Conservation (phyloP, 371 early-diverging fungal species). For the Circinella umbellata region DNA sequence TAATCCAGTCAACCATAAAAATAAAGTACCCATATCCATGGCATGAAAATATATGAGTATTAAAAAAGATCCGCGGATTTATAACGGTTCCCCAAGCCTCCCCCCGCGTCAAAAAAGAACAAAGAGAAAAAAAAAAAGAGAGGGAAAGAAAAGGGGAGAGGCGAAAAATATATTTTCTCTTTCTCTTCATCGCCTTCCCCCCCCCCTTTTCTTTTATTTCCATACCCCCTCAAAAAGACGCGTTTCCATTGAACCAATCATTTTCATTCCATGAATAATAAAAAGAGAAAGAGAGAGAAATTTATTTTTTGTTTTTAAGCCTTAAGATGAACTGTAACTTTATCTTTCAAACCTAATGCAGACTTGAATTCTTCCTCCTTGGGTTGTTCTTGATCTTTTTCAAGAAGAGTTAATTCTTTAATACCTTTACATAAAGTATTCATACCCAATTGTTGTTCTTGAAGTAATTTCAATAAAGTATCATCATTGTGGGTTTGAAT, state of each 20-base stretch:
- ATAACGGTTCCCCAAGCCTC: no score
- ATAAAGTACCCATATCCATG: constrained; percentile 16
- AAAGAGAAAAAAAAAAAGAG: no score
- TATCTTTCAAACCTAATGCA: constrained; percentile 30
- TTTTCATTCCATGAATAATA: no score
- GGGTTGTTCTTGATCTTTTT: constrained; percentile 52
- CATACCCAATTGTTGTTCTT: constrained; percentile 59
- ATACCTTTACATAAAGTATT: constrained; percentile 78
- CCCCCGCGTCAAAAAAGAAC: no score
- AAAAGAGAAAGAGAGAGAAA: constrained; percentile 7
- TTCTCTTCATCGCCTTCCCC: no score
- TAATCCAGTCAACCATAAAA: constrained; percentile 10
- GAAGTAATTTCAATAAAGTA: constrained; percentile 31
- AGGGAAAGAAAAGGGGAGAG: no score
- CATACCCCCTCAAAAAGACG: no score
- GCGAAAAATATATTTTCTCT: no score
- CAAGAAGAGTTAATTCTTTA: constrained; percentile 59
- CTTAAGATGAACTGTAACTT: constrained; percentile 35
- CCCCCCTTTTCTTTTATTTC: no score
- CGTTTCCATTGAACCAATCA: no score
- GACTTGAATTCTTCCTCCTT: constrained; percentile 67
- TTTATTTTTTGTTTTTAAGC: background rate
- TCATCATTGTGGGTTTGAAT: constrained; percentile 34
- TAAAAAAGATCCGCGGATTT: background rate
- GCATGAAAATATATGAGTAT: background rate